Base-by-base conservation (phyloP, 805 yeast genomes). In the Candida caryicola region DNA sequence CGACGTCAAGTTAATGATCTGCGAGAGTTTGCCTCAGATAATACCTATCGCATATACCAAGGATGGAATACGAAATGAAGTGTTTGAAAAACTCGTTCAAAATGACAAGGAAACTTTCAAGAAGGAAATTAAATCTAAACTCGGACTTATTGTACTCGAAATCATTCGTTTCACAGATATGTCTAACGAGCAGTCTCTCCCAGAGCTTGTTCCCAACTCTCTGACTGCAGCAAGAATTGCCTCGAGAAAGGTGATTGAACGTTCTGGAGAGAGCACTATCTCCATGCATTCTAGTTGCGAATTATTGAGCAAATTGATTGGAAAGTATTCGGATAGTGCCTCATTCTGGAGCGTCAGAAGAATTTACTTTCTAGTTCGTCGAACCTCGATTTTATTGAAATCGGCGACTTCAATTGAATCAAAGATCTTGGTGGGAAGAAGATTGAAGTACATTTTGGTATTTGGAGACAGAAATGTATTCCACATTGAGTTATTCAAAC, bases 1-100 rank as follows among this genome's bases (percentile, higher is more conserved):
- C 1, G 52, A 50, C 14, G 8, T 34, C 3, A 31, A 39, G 14
- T 38, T 57, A 9, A 23, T 71, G 7, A 44, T 62, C 6, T 41
- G 47, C 4, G 67, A 64, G 8, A 52, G 72, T 19, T 37, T 73
- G 5, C 55, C 75, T 0, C 38, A 59, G n/a, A 47, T 67, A 0
- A 56, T 79, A 1, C 69, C 82, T 0, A 46, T 77, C 15, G 57
- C 77, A 0, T 76, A 60, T 44, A 55, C 74, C 0, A 55, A 52
- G 10, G 54, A 52, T 23, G 78, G 79, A 0, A 34, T 54, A 1
- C 50, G 73, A 39, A 55, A 60, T 35, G 57, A 57, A 4, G 49
- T 70, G 0, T 64, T 60, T 25, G 51, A 46, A 4, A 23, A 28
- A 6, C 23, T 50, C 43, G 27, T 43, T 13, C 8, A 27, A 2